Conservation (phyloP, 169 alveolate genomes). For the Ichthyophthirius multifiliis region DNA sequence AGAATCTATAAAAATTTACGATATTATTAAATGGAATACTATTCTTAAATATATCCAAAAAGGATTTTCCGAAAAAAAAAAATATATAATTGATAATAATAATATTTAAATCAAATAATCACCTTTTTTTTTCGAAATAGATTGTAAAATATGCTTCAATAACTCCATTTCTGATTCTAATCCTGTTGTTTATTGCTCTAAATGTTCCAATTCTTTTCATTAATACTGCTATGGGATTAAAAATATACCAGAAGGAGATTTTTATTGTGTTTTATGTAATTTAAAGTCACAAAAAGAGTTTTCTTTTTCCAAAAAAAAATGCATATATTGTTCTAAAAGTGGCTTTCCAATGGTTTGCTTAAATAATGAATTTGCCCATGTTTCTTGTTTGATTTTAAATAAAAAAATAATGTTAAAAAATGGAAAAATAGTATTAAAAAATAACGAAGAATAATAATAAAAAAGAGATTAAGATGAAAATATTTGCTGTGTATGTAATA, state of each 20-base stretch:
- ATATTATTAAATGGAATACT: neutral
- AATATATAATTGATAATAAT: too few relatives aligned
- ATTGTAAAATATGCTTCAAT: slow-evolving; percentile 5
- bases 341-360: neutral
- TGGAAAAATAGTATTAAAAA: neutral
- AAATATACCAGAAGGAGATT: neutral
- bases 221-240: neutral
- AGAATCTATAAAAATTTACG: neutral
- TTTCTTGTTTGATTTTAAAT: neutral
- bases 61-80: neutral
- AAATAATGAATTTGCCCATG: neutral
- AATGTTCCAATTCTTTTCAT: neutral
- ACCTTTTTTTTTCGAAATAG: too few relatives aligned
- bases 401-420: neutral
- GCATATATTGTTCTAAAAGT: neutral
- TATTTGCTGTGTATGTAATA: neutral
- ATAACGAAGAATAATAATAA: neutral
- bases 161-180: neutral
- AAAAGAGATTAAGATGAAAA: neutral
- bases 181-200: slow-evolving; percentile 3
- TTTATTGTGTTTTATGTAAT: neutral
- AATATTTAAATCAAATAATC: too few relatives aligned
- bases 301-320: neutral
- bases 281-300: neutral
- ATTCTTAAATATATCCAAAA: neutral